A percentile compares a stretch with the other conserved stretches of the same genome.
These are phyloP conservation scores for Earliella scabrosa DNA, from an alignment of 1,284 basidiomycete genomes.

Conservation along the genomic window DNA sequence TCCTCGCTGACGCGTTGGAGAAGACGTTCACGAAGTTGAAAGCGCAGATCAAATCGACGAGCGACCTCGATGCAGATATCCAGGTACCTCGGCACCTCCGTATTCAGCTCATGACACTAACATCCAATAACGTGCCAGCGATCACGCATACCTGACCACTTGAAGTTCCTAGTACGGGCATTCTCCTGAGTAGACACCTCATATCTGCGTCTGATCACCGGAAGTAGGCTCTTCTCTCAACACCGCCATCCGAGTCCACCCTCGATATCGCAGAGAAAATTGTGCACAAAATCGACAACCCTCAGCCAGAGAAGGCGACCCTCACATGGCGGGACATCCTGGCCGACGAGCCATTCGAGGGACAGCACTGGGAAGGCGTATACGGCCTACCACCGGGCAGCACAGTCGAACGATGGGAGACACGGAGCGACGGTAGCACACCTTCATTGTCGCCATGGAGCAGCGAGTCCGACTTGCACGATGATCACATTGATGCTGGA, in stretches of 20 bases:
- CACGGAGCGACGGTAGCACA: constrained; percentile 47
- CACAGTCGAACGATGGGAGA: constrained; percentile 46
- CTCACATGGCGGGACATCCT: constrained; percentile 79
- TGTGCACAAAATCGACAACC: constrained; percentile 51
- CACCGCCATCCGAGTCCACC: constrained; percentile 51
- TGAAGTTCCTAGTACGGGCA: constrained; percentile 73
- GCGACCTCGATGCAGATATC: constrained; percentile 68
- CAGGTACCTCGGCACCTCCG: constrained; percentile 48
- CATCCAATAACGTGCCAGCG: too few species aligned
- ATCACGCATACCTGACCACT: constrained; percentile 65
- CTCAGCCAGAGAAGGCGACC: constrained; percentile 42
- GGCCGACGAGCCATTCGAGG: constrained; percentile 77
- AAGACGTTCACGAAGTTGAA: constrained; percentile 55
- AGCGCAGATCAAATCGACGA: constrained; percentile 46
- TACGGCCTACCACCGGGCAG: constrained; percentile 49
- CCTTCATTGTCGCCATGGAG: constrained; percentile 54
- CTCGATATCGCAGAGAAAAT: constrained; percentile 54
- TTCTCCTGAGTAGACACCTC: too few species aligned
- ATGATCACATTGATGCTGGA: constrained; percentile 49
- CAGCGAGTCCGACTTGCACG: constrained; percentile 45
- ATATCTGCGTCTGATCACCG: not conserved
- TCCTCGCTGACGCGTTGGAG: constrained; percentile 61
- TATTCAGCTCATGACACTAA: too few species aligned
- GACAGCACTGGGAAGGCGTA: constrained; percentile 77
- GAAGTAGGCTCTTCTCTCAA: constrained; percentile 58